These are phyloP conservation scores for Amanita fuliginea DNA, from an alignment of 768 basidiomycete genomes.

Conservation along the genomic window DNA sequence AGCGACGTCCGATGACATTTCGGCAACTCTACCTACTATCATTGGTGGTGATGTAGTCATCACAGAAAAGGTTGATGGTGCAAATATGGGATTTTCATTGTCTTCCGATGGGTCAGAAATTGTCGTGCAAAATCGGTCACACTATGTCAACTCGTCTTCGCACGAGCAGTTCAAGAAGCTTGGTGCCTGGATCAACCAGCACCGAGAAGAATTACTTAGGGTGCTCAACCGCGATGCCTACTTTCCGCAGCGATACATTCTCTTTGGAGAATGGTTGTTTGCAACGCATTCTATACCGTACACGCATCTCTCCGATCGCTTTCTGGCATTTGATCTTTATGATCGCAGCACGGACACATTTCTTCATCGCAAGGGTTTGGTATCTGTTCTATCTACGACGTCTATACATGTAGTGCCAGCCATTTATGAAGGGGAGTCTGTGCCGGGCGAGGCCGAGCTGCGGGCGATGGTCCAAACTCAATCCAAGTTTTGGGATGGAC, in stretches of 20 bases:
- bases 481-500: conserved; percentile 23
- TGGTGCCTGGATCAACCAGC: conserved; percentile 40
- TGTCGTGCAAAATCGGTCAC: conserved; percentile 51
- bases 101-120: conserved; percentile 33
- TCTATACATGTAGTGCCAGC: conserved; percentile 32
- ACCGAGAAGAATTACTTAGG: conserved; percentile 28
- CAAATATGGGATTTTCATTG: conserved; percentile 41
- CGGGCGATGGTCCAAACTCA: conserved; percentile 30
- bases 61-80: conserved; percentile 58
- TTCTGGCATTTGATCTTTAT: conserved; percentile 51
- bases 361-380: conserved; percentile 24
- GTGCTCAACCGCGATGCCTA: conserved; percentile 37
- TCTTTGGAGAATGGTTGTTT: conserved; percentile 56
- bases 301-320: conserved; percentile 38
- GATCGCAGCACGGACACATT: conserved; percentile 36
- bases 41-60: conserved; percentile 27
- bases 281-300: conserved; percentile 54
- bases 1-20: conserved; percentile 42
- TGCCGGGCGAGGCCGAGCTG: conserved; percentile 29
- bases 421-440: conserved; percentile 26
- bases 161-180: conserved; percentile 55
- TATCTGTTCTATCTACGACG: conserved; percentile 23
- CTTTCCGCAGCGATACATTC: conserved; percentile 45
- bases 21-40: not conserved
- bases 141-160: conserved; percentile 41